Evolutionary conservation across 2,329 filamentous ascomycete genomes (phyloP), one percentile per base, ranked within the genome.

Genomic region (Nigrospora sphaerica): DNA sequence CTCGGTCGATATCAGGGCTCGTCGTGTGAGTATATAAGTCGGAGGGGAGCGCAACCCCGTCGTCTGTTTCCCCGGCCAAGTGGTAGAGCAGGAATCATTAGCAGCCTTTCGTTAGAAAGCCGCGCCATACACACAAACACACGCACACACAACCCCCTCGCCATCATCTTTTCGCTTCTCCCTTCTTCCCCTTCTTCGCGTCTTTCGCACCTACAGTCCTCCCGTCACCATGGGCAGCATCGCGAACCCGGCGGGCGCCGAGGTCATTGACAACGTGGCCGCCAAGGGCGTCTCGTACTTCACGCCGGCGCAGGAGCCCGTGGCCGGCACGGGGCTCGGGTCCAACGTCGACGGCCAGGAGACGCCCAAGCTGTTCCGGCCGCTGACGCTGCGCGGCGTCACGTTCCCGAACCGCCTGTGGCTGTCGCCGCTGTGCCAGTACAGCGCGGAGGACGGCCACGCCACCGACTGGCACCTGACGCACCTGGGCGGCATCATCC

Each of bases 401-500:
- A 71, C 68, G 35, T 65, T 82, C 19, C 66, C 69, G 49, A 82
- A 83, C 65, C 77, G 80, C 47, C 70, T 82, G 57, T 72, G 68
- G 43, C 76, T 80, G 42, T 72, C 75, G 44, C 80, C 80, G 47
- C 82, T 83, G 78, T 83, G 80, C 64, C 76, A 71, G 54, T 81
- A 80, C 65, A 76, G 72, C 23, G 72, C 76, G 50, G 58, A 72
- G 40, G 65, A 79, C 51, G 77, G 91, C 35, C 85, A 92, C 64
- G 71, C 85, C 52, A 91, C 86, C 2, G 77, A 86, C 61, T 95
- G 83, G 78, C 89, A 95, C 64, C 71, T 92, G 42, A 82, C 89
- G 14, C 90, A 95, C 59, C 73, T 92, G 23, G 88, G 89, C 47
- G 83, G 88, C 50, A 90, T 90, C 55, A 77, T 88, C 18, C 74